Conservation (phyloP, 2,329 filamentous ascomycete genomes). For the Epichloe elymi region DNA sequence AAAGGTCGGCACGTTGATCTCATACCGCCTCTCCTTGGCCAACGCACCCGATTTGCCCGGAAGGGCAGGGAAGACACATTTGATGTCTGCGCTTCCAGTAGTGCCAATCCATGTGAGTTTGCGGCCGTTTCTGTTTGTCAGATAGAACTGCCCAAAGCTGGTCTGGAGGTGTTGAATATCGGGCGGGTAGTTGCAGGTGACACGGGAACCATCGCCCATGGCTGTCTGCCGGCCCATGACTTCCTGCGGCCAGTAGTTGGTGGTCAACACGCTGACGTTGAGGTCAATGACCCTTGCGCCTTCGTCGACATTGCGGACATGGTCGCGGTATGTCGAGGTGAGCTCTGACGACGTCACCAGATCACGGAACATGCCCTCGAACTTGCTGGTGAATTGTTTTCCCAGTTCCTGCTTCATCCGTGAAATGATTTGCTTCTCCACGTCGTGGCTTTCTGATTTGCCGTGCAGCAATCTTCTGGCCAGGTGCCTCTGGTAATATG, state of each 20-base stretch:
- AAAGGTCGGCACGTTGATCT: slow-evolving; percentile 84
- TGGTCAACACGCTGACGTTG: slow-evolving; percentile 73
- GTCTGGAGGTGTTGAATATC: slow-evolving; percentile 64
- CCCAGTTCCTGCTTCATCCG: slow-evolving; percentile 96
- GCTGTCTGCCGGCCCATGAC: slow-evolving; percentile 55
- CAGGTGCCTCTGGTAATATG: slow-evolving; percentile 96
- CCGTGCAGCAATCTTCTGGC: slow-evolving; percentile 76
- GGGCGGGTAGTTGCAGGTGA: slow-evolving; percentile 56
- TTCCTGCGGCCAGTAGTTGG: slow-evolving; percentile 90
- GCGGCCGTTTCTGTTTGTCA: slow-evolving; percentile 74
- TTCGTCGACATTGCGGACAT: slow-evolving; percentile 42
- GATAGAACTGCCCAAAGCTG: slow-evolving; percentile 82
- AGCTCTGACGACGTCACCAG: slow-evolving; percentile 81
- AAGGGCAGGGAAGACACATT: slow-evolving; percentile 61
- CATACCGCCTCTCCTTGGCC: slow-evolving; percentile 60
- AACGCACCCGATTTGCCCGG: slow-evolving; percentile 52
- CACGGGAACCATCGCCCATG: slow-evolving; percentile 29
- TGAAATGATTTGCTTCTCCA: slow-evolving; percentile 88
- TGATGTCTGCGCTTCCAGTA: slow-evolving; percentile 71
- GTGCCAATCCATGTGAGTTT: slow-evolving; percentile 70
- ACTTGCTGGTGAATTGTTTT: slow-evolving; percentile 81
- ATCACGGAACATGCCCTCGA: slow-evolving; percentile 97
- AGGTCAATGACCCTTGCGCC: slow-evolving; percentile 52
- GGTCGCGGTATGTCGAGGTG: slow-evolving; percentile 59
- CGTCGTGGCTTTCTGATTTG: slow-evolving; percentile 81